A percentile compares a stretch with the other conserved stretches of the same genome.
These are phyloP conservation scores for Omphalotus guepiniiformis DNA, from an alignment of 768 basidiomycete species.

Conservation along the genomic window DNA sequence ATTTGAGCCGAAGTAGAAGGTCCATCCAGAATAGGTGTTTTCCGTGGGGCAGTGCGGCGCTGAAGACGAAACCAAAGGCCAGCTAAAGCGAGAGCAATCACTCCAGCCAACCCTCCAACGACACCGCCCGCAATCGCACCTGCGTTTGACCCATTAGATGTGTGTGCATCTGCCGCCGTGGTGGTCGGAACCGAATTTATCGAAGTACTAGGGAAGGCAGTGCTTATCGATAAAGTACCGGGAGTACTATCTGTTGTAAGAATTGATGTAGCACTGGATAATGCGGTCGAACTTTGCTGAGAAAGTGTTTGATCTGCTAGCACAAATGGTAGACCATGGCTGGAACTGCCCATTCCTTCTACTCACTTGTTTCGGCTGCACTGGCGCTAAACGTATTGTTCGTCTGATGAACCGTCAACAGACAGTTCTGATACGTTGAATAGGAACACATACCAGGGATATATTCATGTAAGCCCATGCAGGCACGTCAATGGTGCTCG, in stretches of 20 bases:
- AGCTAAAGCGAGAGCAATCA: slow-evolving; percentile 34
- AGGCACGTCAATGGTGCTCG: slow-evolving; percentile 41
- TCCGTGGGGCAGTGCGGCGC: slow-evolving; percentile 13
- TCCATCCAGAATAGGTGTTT: slow-evolving; percentile 1
- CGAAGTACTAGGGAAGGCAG: too few relatives aligned
- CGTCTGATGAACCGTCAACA: neutral
- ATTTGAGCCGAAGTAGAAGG: neutral
- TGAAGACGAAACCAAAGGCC: slow-evolving; percentile 35
- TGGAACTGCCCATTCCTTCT: too few relatives aligned
- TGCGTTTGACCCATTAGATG: slow-evolving; percentile 25
- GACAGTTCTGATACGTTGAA: slow-evolving; percentile 4
- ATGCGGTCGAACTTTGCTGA: neutral
- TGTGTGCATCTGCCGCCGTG: slow-evolving; percentile 7
- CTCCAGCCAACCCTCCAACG: slow-evolving; percentile 45
- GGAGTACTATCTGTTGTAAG: slow-evolving; percentile 10
- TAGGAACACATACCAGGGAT: slow-evolving; percentile 16
- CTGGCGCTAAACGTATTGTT: too few relatives aligned
- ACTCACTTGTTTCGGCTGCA: too few relatives aligned
- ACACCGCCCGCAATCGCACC: slow-evolving; percentile 64
- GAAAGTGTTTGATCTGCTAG: neutral
- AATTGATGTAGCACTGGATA: slow-evolving; percentile 10
- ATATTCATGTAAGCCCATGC: slow-evolving; percentile 57
- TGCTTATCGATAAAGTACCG: slow-evolving; percentile 3
- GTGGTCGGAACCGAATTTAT: neutral
- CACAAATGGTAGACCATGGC: too few relatives aligned